phyloP scores from a whole-genome alignment of 306 rosid genomes.

The Phaseolus lunatus region DNA sequence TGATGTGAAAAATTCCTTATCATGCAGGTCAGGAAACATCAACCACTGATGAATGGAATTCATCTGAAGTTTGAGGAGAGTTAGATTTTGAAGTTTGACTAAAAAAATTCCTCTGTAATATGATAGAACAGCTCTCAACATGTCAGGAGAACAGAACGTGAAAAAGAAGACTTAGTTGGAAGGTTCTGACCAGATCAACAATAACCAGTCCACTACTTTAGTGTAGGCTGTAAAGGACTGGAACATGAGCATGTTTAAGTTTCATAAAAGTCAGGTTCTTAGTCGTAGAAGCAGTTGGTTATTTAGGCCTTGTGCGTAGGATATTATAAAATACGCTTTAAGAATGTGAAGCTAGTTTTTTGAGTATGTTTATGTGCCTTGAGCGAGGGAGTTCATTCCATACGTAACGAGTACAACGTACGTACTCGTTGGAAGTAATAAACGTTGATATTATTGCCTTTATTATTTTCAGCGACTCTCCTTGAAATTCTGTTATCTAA shows the following conservation, averaged over 20 bases:
- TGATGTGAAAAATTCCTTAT: slow-evolving; percentile 29
- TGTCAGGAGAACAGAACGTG: background rate
- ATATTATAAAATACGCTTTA: background rate
- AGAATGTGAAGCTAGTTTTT: background rate
- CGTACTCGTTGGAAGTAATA: no score
- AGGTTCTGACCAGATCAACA: background rate
- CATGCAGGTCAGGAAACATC: slow-evolving; percentile 85
- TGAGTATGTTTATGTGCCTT: background rate
- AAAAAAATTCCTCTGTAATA: background rate
- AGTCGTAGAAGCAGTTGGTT: background rate
- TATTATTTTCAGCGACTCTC: background rate
- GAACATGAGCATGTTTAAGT: background rate
- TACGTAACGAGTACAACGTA: no score
- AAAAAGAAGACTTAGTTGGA: background rate
- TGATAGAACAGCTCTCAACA: background rate
- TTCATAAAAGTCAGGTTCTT: background rate
- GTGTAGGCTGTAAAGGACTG: background rate
- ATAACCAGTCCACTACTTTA: background rate
- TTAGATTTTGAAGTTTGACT: slow-evolving; percentile 40
- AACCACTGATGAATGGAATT: slow-evolving; percentile 66
- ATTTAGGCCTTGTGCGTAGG: background rate
- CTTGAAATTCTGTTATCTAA: no score
- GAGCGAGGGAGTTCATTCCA: background rate
- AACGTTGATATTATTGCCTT: background rate
- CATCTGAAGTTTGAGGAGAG: slow-evolving; percentile 72